Evolutionary conservation across 176 grass and related monocot genomes (phyloP), one percentile per base, ranked within the genome.

Genomic region (Triticum dicoccoides): DNA sequence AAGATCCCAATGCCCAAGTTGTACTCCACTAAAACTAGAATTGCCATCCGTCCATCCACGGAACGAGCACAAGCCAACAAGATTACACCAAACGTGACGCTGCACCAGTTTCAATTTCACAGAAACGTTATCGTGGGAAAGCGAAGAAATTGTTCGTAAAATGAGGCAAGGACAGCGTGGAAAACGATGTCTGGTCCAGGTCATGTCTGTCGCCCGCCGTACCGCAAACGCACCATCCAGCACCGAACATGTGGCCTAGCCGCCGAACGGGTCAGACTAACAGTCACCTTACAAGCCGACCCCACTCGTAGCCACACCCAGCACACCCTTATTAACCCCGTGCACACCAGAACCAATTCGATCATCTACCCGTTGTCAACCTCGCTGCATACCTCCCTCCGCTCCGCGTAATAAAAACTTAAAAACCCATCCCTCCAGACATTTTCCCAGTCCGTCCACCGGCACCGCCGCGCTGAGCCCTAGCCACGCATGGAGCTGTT

Each of bases 401-500:
- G 14, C 14, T 14, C 70, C 39, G 38, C 69, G 21, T 73, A 45
- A 15, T 29, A 9, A 47, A 65, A 44, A 3, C 9, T 44, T 44
- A 44, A 44, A 44, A 41, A 3, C 34, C 11, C 29, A 1, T 29
- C 68, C 3, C 10, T 44, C n/a, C 24, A 18, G 0, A 39, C 38
- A 41, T 23, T 23, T 51, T 51, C 3, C 38, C 15, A 11, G 41
- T 44, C 1, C 73, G 30, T 44, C 30, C 62, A 3, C 15, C 24
- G 0, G 20, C 11, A 29, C 11, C 24, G 0, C 29, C 4, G 24
- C 13, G 29, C 45, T 14, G 45, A 56, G 42, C 13, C 20, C 23
- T 9, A 9, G 3, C 41, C 9, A 44, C 9, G 10, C 41, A 44
- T 98, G 97, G 97, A 98, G 82, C 72, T 94, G 42, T 94, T 96